Evolutionary conservation across 73 alveolate species (phyloP).

Genomic region (Chromera velia): DNA sequence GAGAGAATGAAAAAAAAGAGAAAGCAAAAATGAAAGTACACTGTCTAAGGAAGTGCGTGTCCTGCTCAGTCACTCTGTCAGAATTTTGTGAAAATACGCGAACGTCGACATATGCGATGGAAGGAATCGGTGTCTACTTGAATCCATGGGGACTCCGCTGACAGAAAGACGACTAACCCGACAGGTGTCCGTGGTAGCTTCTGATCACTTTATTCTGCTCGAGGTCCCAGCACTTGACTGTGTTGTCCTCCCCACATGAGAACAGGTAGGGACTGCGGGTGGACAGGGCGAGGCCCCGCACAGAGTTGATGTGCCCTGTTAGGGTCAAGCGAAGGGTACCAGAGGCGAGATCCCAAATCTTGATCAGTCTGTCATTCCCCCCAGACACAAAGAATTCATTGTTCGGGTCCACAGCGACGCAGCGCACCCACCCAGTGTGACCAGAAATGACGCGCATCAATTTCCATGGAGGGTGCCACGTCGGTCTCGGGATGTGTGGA

Average conservation of each 20-base stretch:
- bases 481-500: conserved; percentile 70
- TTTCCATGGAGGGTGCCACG: conserved; percentile 97
- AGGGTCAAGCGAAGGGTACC: conserved; percentile 86
- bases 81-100: too few relatives aligned
- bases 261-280: conserved; percentile 87
- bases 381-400: conserved; percentile 93
- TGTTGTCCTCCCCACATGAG: conserved; percentile 5
- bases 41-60: too few relatives aligned
- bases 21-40: too few relatives aligned
- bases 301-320: conserved; percentile 94
- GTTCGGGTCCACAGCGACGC: conserved; percentile 81
- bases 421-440: conserved; percentile 90
- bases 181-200: conserved; percentile 93
- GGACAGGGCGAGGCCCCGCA: conserved; percentile 63
- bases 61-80: too few relatives aligned
- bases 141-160: not conserved
- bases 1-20: too few relatives aligned
- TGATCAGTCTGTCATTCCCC: conserved; percentile 90
- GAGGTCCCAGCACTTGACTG: conserved; percentile 91
- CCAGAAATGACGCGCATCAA: conserved; percentile 89
- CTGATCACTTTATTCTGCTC: conserved; percentile 94
- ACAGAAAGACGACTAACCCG: conserved; percentile 16
- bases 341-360: conserved; percentile 96
- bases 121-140: too few relatives aligned
- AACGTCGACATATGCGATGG: too few relatives aligned